phyloP scores from a whole-genome alignment of 805 yeast genomes.

The Hagleromyces aurorensis region DNA sequence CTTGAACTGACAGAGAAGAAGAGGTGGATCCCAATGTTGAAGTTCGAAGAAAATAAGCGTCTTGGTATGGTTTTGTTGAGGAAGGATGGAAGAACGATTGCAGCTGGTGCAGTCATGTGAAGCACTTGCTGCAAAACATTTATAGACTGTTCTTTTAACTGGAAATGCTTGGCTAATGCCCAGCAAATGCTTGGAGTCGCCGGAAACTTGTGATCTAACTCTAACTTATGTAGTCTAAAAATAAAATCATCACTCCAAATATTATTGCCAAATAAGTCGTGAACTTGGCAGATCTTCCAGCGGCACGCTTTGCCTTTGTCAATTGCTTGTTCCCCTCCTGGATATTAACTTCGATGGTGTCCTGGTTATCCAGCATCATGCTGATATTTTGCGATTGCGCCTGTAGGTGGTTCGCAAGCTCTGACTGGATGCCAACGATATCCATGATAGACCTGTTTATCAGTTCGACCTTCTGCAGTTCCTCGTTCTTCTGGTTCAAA shows the following conservation, averaged over 20 bases:
- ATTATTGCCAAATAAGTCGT: conserved; percentile 48
- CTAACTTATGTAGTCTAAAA: conserved; percentile 43
- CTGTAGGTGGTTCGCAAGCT: conserved; percentile 62
- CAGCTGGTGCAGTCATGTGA: conserved; percentile 91
- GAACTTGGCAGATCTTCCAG: conserved; percentile 51
- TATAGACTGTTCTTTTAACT: too few relatives aligned
- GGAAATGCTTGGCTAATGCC: too few relatives aligned
- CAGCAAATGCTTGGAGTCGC: not conserved
- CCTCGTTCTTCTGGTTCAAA: conserved; percentile 48
- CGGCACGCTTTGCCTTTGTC: conserved; percentile 56
- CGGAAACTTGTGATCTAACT: conserved; percentile 1
- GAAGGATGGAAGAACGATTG: conserved; percentile 96
- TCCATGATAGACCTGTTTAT: conserved; percentile 61
- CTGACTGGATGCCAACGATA: conserved; percentile 66
- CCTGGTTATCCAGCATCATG: conserved; percentile 56
- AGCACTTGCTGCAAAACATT: too few relatives aligned
- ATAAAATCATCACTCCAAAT: conserved; percentile 48
- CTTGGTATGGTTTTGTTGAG: conserved; percentile 94
- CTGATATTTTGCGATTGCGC: conserved; percentile 66
- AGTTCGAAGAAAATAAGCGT: conserved; percentile 79
- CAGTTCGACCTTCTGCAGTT: conserved; percentile 50
- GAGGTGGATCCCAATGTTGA: conserved; percentile 85
- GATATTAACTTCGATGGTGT: conserved; percentile 57
- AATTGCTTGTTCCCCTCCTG: conserved; percentile 64
- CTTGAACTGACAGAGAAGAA: conserved; percentile 93